Percentiles rank a stretch among this genome's conserved stretches.
phyloP scores from a whole-genome alignment of 495 filamentous ascomycete genomes.

The Aspergillus ellipticus region DNA sequence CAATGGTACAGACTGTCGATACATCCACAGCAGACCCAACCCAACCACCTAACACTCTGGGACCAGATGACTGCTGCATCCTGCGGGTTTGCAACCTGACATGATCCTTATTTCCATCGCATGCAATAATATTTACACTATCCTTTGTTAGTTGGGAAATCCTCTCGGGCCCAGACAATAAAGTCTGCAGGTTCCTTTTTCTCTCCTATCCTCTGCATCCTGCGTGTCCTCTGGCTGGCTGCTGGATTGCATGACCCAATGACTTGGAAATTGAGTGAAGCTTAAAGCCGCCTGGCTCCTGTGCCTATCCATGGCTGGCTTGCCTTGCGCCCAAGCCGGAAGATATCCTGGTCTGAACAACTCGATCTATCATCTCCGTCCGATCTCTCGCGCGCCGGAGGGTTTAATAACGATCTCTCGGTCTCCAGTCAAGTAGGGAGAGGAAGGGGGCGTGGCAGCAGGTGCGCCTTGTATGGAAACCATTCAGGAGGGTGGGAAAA shows the following conservation, averaged over 20 bases:
- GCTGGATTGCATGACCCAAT: not conserved
- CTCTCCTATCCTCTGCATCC: not conserved
- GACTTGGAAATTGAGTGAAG: not conserved
- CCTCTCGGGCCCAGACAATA: not conserved
- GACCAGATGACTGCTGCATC: constrained; percentile 20
- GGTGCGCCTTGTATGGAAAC: not conserved
- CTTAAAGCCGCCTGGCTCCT: not conserved
- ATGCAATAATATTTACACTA: constrained; percentile 9
- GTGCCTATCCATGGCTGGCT: not conserved
- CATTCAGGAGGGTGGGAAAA: not conserved
- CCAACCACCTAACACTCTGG: constrained; percentile 8
- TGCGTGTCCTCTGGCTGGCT: not conserved
- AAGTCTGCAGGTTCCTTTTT: not conserved
- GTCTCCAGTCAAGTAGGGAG: constrained; percentile 5
- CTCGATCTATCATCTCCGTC: not conserved
- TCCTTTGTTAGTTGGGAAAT: not conserved
- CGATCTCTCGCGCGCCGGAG: not conserved
- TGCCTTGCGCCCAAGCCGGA: not conserved
- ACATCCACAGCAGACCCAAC: not conserved
- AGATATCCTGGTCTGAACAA: not conserved
- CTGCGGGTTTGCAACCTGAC: constrained; percentile 23
- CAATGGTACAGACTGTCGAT: constrained; percentile 6
- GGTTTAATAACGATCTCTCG: not conserved
- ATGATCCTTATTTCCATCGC: constrained; percentile 23
- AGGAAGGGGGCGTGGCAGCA: not conserved